Percentiles rank a stretch among this genome's conserved stretches.
phyloP scores from a whole-genome alignment of 441 rosid genomes.

The Pelargonium fulgidum region DNA sequence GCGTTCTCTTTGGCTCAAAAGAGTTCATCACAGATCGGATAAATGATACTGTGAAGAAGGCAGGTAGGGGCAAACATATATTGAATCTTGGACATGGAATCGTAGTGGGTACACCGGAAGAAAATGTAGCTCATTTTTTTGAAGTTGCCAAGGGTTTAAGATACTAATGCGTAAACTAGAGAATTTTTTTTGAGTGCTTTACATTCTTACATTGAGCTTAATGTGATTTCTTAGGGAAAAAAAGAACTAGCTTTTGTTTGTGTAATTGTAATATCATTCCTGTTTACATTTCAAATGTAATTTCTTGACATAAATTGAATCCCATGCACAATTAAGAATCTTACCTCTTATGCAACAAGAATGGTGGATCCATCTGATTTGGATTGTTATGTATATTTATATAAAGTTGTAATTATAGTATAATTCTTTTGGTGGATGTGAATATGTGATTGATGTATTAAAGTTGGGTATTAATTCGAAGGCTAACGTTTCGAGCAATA shows the following conservation, averaged over 20 bases:
- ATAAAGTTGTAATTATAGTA: too few relatives aligned
- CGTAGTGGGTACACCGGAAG: slow-evolving; percentile 89
- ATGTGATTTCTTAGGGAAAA: too few relatives aligned
- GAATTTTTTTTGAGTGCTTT: too few relatives aligned
- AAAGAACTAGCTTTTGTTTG: too few relatives aligned
- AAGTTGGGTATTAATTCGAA: neutral
- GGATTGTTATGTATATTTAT: too few relatives aligned
- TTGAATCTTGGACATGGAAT: slow-evolving; percentile 96
- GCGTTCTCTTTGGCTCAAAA: slow-evolving; percentile 81
- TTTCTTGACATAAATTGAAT: too few relatives aligned
- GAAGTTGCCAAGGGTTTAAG: slow-evolving; percentile 74
- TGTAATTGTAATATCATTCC: too few relatives aligned
- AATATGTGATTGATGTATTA: neutral
- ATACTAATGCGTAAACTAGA: slow-evolving; percentile 30
- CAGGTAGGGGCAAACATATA: slow-evolving; percentile 78
- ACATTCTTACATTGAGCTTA: too few relatives aligned
- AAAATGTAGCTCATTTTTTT: slow-evolving; percentile 88
- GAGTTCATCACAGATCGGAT: slow-evolving; percentile 77
- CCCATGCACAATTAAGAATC: too few relatives aligned
- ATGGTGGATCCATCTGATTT: too few relatives aligned
- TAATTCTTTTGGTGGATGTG: neutral
- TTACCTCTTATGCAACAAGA: too few relatives aligned
- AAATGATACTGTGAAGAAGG: slow-evolving; percentile 77
- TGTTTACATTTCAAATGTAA: too few relatives aligned
- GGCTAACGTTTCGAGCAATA: slow-evolving; percentile 16